Conservation (phyloP, 78 protist genomes). For the Guillardia theta region DNA sequence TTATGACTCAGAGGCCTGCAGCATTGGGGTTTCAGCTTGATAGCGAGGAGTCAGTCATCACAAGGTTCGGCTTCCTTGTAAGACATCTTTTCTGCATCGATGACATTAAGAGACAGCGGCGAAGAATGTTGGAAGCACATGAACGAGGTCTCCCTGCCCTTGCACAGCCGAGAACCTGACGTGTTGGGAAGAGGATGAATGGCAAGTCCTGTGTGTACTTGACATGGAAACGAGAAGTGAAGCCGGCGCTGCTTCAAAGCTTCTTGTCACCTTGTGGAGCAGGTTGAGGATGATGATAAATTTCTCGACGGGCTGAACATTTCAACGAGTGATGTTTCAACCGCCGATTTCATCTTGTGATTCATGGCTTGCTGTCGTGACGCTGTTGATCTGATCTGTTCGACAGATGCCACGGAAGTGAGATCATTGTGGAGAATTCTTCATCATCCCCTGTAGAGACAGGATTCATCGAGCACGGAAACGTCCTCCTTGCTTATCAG, state of each 20-base stretch:
- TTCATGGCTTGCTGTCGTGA: not conserved
- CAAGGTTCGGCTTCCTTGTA: too few species aligned
- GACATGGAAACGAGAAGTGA: not conserved
- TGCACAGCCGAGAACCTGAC: too few species aligned
- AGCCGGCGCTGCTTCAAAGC: not conserved
- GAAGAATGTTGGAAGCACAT: not conserved
- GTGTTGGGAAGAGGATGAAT: not conserved
- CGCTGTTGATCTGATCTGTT: not conserved
- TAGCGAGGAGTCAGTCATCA: too few species aligned
- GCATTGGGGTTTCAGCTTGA: too few species aligned
- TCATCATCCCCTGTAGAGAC: too few species aligned
- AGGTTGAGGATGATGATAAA: not conserved
- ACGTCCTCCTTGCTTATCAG: too few species aligned
- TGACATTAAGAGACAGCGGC: too few species aligned
- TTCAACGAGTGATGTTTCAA: not conserved
- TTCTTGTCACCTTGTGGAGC: not conserved
- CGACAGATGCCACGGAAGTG: not conserved
- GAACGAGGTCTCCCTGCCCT: too few species aligned
- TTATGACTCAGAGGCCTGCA: too few species aligned
- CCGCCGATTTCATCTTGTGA: not conserved
- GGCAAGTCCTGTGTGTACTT: not conserved
- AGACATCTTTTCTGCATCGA: too few species aligned
- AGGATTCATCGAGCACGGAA: too few species aligned
- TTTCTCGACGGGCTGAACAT: not conserved
- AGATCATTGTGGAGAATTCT: not conserved